A percentile compares a stretch with the other conserved stretches of the same genome.
Conservation (phyloP, 2,329 filamentous ascomycete genomes). For the Aspergillus sojae region DNA sequence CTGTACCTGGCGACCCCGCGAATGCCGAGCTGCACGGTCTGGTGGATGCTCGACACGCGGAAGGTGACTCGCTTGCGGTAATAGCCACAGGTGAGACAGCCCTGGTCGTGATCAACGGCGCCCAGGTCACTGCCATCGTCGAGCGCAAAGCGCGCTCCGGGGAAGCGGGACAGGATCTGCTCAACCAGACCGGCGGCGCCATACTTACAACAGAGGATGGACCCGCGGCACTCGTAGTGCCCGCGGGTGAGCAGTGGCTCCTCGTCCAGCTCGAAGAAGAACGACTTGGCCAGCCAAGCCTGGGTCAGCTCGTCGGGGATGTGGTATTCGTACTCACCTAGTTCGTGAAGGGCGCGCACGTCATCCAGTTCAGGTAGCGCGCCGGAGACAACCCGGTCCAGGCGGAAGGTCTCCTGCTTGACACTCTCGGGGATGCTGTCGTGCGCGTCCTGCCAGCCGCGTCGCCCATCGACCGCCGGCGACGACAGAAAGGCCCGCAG, state of each 20-base stretch:
- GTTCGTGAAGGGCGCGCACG: neutral
- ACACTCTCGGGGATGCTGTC: conserved; percentile 1
- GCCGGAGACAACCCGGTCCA: neutral
- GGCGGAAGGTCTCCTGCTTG: neutral
- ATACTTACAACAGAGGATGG: neutral
- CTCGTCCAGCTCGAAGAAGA: conserved; percentile 5
- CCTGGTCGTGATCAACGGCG: neutral
- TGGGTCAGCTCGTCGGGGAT: neutral
- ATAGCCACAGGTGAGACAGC: neutral
- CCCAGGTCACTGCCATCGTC: neutral
- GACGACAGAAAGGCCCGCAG: neutral
- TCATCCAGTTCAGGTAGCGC: neutral
- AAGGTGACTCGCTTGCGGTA: neutral
- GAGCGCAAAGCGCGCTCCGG: neutral
- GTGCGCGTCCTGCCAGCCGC: neutral
- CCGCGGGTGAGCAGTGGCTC: neutral
- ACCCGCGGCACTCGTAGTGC: neutral
- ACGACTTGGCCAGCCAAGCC: neutral
- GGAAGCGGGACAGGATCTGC: neutral
- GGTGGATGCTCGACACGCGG: neutral
- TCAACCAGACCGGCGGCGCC: neutral
- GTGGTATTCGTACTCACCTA: neutral
- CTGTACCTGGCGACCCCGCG: neutral
- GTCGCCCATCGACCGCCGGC: neutral
- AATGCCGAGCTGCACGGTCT: neutral